These are phyloP conservation scores for Neurospora sp. DNA, from an alignment of 495 filamentous ascomycete genomes.

Conservation along the genomic window DNA sequence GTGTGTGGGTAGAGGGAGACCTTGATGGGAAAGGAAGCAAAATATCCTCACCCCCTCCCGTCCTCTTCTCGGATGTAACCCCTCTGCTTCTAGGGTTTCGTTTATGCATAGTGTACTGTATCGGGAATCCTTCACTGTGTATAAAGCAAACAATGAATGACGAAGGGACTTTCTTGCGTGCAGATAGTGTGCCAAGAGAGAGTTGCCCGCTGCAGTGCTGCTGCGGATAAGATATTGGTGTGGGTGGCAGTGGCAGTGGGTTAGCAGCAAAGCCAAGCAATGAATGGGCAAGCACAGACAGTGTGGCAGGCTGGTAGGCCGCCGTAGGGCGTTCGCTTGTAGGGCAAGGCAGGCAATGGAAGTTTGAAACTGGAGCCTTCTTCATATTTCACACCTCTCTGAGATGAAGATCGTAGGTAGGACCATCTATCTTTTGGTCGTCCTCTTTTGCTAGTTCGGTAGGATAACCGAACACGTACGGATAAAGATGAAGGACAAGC, in stretches of 20 bases:
- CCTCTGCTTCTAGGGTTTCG: not conserved
- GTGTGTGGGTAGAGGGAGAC: not conserved
- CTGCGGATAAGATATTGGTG: not conserved
- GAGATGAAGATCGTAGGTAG: not conserved
- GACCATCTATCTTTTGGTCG: not conserved
- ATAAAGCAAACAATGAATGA: not conserved
- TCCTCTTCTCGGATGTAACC: not conserved
- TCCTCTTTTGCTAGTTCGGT: not conserved
- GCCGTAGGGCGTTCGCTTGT: not conserved
- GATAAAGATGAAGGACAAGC: not conserved
- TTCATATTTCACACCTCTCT: not conserved
- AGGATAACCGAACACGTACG: not conserved
- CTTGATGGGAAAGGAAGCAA: not conserved
- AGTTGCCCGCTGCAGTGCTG: not conserved
- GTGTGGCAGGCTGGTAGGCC: not conserved
- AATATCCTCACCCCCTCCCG: not conserved
- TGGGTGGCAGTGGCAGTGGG: not conserved
- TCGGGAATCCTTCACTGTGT: not conserved
- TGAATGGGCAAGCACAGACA: not conserved
- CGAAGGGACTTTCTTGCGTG: not conserved
- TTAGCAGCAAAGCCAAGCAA: not conserved
- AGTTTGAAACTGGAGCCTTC: not conserved
- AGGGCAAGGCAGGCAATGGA: not conserved
- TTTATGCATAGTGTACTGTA: not conserved
- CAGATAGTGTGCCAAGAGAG: not conserved